These are phyloP conservation scores for Calycina marina DNA, from an alignment of 2,329 filamentous ascomycete genomes.

Conservation along the genomic window DNA sequence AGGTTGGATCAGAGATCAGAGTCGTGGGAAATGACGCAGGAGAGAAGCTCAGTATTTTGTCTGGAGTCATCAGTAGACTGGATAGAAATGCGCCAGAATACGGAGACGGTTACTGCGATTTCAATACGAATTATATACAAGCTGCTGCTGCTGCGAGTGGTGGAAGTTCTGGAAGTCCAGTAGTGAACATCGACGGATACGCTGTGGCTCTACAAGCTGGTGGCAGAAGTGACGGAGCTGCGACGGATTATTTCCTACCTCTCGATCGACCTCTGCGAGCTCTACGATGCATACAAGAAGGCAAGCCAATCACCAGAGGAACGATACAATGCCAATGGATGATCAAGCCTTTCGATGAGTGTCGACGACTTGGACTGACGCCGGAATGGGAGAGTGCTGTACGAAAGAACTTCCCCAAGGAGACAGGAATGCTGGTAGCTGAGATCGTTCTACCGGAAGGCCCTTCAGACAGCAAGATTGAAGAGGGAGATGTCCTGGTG, in stretches of 20 bases:
- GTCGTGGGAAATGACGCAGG: conserved; percentile 98
- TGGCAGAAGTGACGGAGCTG: conserved; percentile 82
- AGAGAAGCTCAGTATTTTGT: conserved; percentile 95
- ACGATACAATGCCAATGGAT: conserved; percentile 98
- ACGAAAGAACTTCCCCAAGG: conserved; percentile 71
- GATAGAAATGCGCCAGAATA: conserved; percentile 97
- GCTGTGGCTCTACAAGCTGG: conserved; percentile 90
- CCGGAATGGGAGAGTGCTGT: conserved; percentile 77
- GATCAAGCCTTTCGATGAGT: conserved; percentile 95
- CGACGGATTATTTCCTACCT: conserved; percentile 94
- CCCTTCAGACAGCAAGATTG: conserved; percentile 71
- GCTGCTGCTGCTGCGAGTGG: conserved; percentile 93
- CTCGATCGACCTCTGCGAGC: conserved; percentile 82
- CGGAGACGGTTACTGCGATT: conserved; percentile 94
- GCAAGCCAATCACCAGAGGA: conserved; percentile 64
- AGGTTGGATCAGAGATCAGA: conserved; percentile 84
- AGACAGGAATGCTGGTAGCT: conserved; percentile 92
- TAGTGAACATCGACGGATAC: conserved; percentile 87
- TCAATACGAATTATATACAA: conserved; percentile 93
- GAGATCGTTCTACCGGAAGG: conserved; percentile 90
- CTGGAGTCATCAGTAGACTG: conserved; percentile 88
- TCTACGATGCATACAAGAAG: conserved; percentile 68
- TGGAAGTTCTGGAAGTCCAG: conserved; percentile 94
- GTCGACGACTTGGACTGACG: conserved; percentile 71
- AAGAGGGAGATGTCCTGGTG: conserved; percentile 87